Base-by-base conservation (phyloP, 2,329 filamentous ascomycete genomes). In the Xylariaceae sp. region DNA sequence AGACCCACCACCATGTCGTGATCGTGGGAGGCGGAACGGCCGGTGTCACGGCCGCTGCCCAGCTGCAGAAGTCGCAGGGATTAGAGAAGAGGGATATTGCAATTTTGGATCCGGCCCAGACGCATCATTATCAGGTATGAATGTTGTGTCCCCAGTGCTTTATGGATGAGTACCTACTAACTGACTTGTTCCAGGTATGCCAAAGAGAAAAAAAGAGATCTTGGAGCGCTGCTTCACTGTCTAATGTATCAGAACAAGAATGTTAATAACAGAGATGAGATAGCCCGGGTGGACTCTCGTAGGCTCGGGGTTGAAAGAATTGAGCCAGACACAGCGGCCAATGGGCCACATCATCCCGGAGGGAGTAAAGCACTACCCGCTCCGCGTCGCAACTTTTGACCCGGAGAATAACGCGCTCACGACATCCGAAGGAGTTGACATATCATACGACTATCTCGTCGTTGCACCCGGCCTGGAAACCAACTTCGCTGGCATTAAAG, bases 21-120 rank as follows among this genome's bases (percentile, higher is more conserved):
- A 77, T 89, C 2, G 73, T 89, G 28, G 86, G 86, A 45, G 85
- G 80, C 47, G 87, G 87, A 31, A 75, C 81, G 12, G 87, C 85
- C 36, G 87, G 87, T 45, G 69, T 88, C 14, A 70, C 81, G 1
- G 79, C 87, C 62, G 83, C 82, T 61, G 84, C 88, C 62, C 86
- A 89, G 70, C 78, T 90, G 3, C 76, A 88, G 40, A 59, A 60
- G 14, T 57, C 60, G 16, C 49, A 53, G 5, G 57, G 59, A 33
- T 61, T 68, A 22, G 61, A 63, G 16, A 66, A 65, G 51, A 63
- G 65, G 34, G 69, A 70, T 31, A 66, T 71, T 42, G 69, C 68
- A 47, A 69, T 71, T 50, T 47, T 71, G 18, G 69, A 71, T 51
- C 67, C 69, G 18, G 67, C 68, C 16, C 53, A 58, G 45, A 56